phyloP scores from a whole-genome alignment of 2,329 filamentous ascomycete genomes.

The Hypoxylon sp. region DNA sequence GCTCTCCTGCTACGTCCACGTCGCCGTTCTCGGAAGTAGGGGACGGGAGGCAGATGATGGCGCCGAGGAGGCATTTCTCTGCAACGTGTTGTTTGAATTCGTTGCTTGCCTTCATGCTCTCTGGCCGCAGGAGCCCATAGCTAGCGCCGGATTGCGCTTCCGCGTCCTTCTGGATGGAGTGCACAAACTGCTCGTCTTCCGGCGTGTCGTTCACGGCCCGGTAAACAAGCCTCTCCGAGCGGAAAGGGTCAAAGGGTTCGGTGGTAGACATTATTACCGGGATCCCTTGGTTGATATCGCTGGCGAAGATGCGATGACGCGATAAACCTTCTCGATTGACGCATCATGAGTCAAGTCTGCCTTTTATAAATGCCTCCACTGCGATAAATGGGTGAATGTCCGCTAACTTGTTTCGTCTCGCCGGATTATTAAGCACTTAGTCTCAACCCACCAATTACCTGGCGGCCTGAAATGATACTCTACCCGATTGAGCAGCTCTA shows the following conservation, averaged over 20 bases:
- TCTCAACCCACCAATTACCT: not conserved
- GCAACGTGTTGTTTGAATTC: constrained; percentile 50
- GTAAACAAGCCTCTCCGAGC: constrained; percentile 57
- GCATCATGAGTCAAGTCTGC: not conserved
- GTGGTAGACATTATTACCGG: constrained; percentile 38
- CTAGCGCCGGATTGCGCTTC: constrained; percentile 50
- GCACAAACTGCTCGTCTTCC: constrained; percentile 54
- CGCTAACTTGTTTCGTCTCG: constrained; percentile 22
- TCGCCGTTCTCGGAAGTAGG: constrained; percentile 2
- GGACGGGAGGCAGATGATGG: constrained; percentile 56
- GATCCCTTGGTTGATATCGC: not conserved
- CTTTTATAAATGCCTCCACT: not conserved
- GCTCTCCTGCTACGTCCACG: constrained; percentile 33
- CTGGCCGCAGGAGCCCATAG: constrained; percentile 53
- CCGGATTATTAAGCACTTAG: constrained; percentile 6
- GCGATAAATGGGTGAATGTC: not conserved
- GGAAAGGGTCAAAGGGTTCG: constrained; percentile 53
- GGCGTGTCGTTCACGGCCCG: constrained; percentile 55
- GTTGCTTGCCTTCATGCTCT: constrained; percentile 50
- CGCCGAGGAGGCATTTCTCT: constrained; percentile 55
- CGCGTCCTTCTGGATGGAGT: constrained; percentile 52
- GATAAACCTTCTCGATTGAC: not conserved
- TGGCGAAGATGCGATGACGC: not conserved
- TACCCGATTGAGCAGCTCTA: too few species aligned
- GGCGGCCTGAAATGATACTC: too few species aligned